Base-by-base conservation (phyloP, 2,329 filamentous ascomycete species). In the Trichoderma sp. region DNA sequence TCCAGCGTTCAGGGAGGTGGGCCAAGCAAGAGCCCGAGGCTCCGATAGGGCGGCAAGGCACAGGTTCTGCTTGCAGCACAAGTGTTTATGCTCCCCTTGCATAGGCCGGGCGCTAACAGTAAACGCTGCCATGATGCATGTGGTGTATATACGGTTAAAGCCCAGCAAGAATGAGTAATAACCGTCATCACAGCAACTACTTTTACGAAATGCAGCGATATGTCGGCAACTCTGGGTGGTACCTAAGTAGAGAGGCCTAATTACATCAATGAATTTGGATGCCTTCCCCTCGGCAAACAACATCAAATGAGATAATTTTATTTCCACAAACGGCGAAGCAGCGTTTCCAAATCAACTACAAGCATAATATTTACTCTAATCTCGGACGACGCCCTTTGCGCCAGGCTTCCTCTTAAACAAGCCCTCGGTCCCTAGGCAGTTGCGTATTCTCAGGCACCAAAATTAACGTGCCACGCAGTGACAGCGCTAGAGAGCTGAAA, bases 231-330 rank as follows among this genome's bases (percentile, higher is more conserved):
- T 21, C 11, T 1, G 7, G 43, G 32, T 34, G 32, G 32, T 34
- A 34, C 32, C 4, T 11, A 7, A 1, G 16, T 18, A 46, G 43
- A 46, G 43, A 4, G 18, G 43, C n/a, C 43, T 46, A 6, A 16
- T 39, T 39, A 6, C 39, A 49, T 49, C n/a, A 49, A 24, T 7
- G n/a, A 13, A 6, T 24, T 6, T 24, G 46, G 46, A 24, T 49
- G n/a, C 26, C 26, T 30, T 30, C 52, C 16, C 69, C 66, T 70
- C 71, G 72, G 68, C 68, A 71, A 66, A 39, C 70, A 49, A 32
- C 26, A 30, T 32, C 28, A 28, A 55, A 32, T 55, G 18, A 32
- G 30, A 55, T 55, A 55, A 32, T 28, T 16, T 55, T 32, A 30
- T 1, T 21, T 43, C 18, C 16, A n/a, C 14, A 8, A 28, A n/a